Evolutionary conservation across 257 asterid genomes (phyloP).

Genomic region (Gentiana macrophylla): DNA sequence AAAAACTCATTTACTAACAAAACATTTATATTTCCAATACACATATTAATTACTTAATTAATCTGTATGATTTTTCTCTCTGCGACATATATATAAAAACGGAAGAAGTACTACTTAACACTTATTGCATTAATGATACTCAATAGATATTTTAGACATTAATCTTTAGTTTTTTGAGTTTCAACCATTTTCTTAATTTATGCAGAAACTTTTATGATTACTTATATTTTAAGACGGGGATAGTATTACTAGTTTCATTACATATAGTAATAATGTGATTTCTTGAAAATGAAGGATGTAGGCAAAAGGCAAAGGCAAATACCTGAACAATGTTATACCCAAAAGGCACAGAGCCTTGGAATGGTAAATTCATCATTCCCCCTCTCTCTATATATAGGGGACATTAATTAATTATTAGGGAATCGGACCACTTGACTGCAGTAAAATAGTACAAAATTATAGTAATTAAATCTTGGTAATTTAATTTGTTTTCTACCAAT

Average conservation of each 20-base stretch:
- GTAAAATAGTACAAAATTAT: constrained; percentile 14
- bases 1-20: too few relatives aligned
- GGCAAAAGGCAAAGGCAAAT: not conserved
- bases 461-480: not conserved
- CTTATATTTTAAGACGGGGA: too few relatives aligned
- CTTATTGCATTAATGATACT: too few relatives aligned
- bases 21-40: too few relatives aligned
- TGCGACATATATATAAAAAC: too few relatives aligned
- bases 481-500: too few relatives aligned
- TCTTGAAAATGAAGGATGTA: not conserved
- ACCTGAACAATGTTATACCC: constrained; percentile 10
- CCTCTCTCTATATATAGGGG: constrained; percentile 21
- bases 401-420: constrained; percentile 13
- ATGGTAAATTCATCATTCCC: constrained; percentile 29
- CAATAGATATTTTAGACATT: too few relatives aligned
- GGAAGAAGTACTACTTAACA: too few relatives aligned
- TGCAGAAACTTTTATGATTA: not conserved
- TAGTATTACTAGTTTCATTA: not conserved
- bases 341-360: constrained; percentile 38
- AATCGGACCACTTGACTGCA: constrained; percentile 25
- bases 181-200: not conserved
- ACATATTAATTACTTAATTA: too few relatives aligned
- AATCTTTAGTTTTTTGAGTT: not conserved
- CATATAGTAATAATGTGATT: not conserved
- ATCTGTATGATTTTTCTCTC: too few relatives aligned